A percentile compares a stretch with the other conserved stretches of the same genome.
Conservation (phyloP, 1,139 yeast genomes). For the Hyphopichia buzzinii region DNA sequence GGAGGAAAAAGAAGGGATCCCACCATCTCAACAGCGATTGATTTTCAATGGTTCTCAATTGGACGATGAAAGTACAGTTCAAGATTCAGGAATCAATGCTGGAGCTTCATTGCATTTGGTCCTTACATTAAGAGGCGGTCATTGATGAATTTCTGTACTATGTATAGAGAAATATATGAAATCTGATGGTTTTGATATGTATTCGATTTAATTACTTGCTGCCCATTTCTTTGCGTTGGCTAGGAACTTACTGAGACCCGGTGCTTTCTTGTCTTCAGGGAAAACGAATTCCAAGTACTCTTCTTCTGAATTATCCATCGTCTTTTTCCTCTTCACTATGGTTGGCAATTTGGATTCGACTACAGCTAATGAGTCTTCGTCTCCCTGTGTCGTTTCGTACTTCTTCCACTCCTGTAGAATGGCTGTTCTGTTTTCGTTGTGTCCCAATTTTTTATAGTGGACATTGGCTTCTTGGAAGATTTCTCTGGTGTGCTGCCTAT, state of each 20-base stretch:
- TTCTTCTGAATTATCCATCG: conserved; percentile 45
- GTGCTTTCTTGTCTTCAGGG: conserved; percentile 49
- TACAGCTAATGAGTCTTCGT: conserved; percentile 26
- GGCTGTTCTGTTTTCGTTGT: conserved; percentile 47
- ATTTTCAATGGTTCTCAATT: conserved; percentile 91
- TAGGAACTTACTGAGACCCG: conserved; percentile 49
- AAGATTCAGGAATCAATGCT: conserved; percentile 61
- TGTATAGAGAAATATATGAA: background rate
- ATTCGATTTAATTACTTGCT: too few relatives aligned
- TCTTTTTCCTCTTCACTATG: conserved; percentile 47
- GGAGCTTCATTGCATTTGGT: conserved; percentile 89
- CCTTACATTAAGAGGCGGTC: conserved; percentile 85
- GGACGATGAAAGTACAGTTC: conserved; percentile 73
- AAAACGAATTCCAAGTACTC: conserved; percentile 66
- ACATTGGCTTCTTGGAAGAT: conserved; percentile 57
- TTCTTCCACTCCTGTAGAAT: conserved; percentile 63
- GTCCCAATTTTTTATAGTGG: conserved; percentile 34
- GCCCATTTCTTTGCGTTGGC: conserved; percentile 67
- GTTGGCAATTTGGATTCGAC: conserved; percentile 57
- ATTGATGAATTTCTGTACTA: too few relatives aligned
- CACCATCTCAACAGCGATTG: conserved; percentile 92
- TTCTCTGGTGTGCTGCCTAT: conserved; percentile 49
- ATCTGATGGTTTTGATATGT: too few relatives aligned
- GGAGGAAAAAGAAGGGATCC: conserved; percentile 97
- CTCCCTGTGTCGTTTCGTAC: conserved; percentile 69